These are phyloP conservation scores for Diaporthe sp. DNA, from an alignment of 2,329 filamentous ascomycete species.

Conservation along the genomic window DNA sequence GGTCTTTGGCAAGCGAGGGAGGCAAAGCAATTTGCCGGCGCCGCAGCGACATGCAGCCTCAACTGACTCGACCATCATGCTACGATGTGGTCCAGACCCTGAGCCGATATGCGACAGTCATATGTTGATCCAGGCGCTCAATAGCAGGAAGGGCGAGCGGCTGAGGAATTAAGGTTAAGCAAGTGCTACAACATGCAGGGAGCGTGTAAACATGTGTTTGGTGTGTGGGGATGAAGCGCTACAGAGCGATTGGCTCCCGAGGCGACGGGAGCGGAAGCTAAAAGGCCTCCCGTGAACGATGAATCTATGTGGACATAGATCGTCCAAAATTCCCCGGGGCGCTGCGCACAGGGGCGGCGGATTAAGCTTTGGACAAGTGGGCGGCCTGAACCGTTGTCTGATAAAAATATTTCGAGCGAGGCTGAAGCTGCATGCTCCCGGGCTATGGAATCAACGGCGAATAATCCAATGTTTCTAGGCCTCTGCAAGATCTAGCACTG, in stretches of 20 bases:
- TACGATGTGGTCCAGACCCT: not conserved
- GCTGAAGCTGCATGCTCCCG: not conserved
- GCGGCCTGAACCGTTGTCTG: not conserved
- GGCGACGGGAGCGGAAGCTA: not conserved
- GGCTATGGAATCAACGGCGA: not conserved
- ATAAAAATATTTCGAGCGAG: not conserved
- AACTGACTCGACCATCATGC: conserved; percentile 15
- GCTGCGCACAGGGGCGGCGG: not conserved
- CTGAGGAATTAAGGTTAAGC: not conserved
- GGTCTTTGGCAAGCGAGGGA: not conserved
- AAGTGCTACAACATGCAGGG: not conserved
- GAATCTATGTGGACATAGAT: not conserved
- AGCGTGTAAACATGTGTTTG: not conserved
- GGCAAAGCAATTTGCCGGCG: not conserved
- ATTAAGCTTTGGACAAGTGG: not conserved
- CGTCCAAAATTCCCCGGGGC: not conserved
- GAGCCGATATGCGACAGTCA: not conserved
- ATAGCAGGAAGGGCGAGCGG: not conserved
- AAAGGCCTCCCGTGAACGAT: conserved; percentile 17
- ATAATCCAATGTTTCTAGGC: not conserved
- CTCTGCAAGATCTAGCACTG: not conserved
- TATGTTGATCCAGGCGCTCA: not conserved
- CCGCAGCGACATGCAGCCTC: not conserved
- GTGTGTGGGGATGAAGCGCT: not conserved
- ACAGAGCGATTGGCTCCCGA: conserved; percentile 18